A percentile compares a stretch with the other conserved stretches of the same genome.
phyloP scores from a whole-genome alignment of 2,329 filamentous ascomycete genomes.

The Curvularia spicifera region DNA sequence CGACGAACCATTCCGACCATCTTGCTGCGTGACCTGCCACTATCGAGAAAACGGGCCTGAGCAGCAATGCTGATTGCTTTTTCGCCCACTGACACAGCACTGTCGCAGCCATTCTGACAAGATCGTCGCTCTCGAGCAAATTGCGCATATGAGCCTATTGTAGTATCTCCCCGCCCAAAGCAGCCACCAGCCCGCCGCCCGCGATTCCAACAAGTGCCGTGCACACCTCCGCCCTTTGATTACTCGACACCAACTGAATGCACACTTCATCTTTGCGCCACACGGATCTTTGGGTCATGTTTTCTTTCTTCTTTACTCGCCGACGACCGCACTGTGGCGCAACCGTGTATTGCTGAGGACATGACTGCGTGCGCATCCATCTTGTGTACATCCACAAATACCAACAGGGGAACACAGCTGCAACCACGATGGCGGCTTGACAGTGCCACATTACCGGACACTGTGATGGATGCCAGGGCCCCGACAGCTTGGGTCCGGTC shows the following conservation, averaged over 20 bases:
- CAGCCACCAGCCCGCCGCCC: conserved; percentile 18
- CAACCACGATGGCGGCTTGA: conserved; percentile 44
- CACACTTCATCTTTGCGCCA: not conserved
- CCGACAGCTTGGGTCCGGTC: conserved; percentile 44
- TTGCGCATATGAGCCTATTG: conserved; percentile 14
- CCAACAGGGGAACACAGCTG: conserved; percentile 33
- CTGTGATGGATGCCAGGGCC: conserved; percentile 35
- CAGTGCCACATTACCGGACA: conserved; percentile 46
- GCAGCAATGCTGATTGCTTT: conserved; percentile 7
- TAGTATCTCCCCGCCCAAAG: conserved; percentile 17
- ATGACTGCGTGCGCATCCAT: conserved; percentile 2
- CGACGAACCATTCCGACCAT: conserved; percentile 3
- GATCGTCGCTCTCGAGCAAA: conserved; percentile 5
- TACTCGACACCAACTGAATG: conserved; percentile 8
- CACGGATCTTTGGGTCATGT: not conserved
- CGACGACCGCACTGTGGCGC: not conserved
- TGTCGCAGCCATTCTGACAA: conserved; percentile 4
- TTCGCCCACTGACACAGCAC: conserved; percentile 7
- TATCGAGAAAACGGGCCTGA: not conserved
- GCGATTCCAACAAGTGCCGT: conserved; percentile 9
- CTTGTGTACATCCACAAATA: conserved; percentile 27
- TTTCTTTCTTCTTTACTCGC: not conserved
- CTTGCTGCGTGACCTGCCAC: not conserved
- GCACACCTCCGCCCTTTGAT: conserved; percentile 11
- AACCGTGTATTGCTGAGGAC: not conserved